Conservation (phyloP, 805 yeast genomes). For the Saccharomyces mikatae region DNA sequence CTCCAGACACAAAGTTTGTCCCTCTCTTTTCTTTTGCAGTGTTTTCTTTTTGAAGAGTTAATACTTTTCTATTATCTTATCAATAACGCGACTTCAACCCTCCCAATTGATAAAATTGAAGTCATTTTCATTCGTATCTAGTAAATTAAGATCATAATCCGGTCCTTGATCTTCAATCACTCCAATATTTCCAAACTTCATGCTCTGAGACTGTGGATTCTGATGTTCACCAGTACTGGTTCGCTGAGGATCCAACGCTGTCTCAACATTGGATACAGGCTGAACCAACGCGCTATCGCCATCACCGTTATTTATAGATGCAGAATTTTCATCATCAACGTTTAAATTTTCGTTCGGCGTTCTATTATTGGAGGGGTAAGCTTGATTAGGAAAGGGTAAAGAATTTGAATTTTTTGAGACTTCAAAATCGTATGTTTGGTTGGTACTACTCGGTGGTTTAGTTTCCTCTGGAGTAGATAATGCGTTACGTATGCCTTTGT, state of each 20-base stretch:
- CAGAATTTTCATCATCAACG: neutral
- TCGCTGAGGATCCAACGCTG: neutral
- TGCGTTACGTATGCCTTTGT: neutral
- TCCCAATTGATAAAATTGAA: conserved; percentile 23
- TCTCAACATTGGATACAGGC: neutral
- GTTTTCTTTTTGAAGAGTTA: neutral
- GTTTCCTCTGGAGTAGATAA: neutral
- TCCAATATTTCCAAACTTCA: neutral
- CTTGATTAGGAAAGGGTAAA: neutral
- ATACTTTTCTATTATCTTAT: neutral
- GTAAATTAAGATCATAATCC: conserved; percentile 15
- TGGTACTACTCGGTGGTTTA: neutral
- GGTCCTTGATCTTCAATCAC: conserved; percentile 1
- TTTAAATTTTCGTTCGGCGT: neutral
- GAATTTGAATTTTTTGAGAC: neutral
- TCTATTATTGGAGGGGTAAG: neutral
- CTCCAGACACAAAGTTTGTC: neutral
- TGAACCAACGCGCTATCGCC: neutral
- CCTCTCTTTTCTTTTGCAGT: neutral
- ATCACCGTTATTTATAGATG: neutral
- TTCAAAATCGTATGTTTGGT: neutral
- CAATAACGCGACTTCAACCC: neutral
- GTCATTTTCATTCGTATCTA: conserved; percentile 17
- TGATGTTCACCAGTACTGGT: conserved; percentile 1
- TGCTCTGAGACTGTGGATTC: neutral